phyloP scores from a whole-genome alignment of 768 basidiomycete genomes.

The Phallus indusiatus region DNA sequence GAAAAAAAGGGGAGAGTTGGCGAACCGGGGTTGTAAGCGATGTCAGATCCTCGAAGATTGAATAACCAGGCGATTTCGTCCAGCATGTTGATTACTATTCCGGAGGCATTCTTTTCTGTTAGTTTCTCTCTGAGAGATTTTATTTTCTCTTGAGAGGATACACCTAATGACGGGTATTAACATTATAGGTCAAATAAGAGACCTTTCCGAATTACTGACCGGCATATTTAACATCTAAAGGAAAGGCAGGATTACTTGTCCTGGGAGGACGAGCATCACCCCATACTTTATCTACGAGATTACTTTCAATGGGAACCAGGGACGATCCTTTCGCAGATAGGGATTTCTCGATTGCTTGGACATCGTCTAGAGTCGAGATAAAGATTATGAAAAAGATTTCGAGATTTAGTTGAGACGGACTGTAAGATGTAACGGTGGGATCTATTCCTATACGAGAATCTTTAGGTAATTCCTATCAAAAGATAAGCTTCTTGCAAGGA shows the following conservation, averaged over 20 bases:
- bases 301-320: constrained; percentile 56
- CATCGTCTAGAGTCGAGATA: constrained; percentile 40
- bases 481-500: neutral
- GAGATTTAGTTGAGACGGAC: constrained; percentile 24
- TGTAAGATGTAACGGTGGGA: constrained; percentile 59
- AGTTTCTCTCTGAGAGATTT: constrained; percentile 54
- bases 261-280: constrained; percentile 51
- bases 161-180: constrained; percentile 31
- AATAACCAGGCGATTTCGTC: constrained; percentile 95
- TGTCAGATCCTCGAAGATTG: constrained; percentile 87
- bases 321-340: constrained; percentile 46
- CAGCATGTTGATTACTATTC: constrained; percentile 75
- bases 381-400: neutral
- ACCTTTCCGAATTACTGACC: constrained; percentile 29
- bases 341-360: constrained; percentile 46
- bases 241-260: constrained; percentile 57
- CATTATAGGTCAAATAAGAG: neutral
- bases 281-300: constrained; percentile 81
- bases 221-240: constrained; percentile 65
- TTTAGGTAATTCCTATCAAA: constrained; percentile 45
- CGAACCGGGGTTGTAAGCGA: constrained; percentile 73
- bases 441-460: constrained; percentile 74
- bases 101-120: constrained; percentile 36
- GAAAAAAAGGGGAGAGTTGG: neutral
- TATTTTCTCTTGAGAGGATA: constrained; percentile 60